phyloP scores from a whole-genome alignment of 805 yeast genomes.

The Brettanomyces sp. region DNA sequence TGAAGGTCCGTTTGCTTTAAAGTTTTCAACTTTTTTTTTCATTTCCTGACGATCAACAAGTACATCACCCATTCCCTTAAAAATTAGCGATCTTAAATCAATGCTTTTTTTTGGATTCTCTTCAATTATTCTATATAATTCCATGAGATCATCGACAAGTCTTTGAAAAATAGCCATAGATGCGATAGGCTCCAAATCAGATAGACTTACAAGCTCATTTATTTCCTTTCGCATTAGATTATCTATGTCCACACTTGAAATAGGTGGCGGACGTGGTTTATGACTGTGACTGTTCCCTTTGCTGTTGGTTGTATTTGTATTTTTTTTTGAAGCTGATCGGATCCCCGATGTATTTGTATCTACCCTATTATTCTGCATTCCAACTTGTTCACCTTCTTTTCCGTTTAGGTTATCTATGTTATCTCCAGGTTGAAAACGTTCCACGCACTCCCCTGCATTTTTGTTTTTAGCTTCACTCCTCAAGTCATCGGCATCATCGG shows the following conservation, averaged over 20 bases:
- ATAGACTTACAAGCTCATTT: constrained; percentile 10
- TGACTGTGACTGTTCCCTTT: neutral
- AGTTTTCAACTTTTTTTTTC: neutral
- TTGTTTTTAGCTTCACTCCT: neutral
- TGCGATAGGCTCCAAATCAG: constrained; percentile 18
- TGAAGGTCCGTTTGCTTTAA: neutral
- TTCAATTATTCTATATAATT: constrained; percentile 7
- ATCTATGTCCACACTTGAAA: constrained; percentile 22
- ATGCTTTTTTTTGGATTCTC: constrained; percentile 3
- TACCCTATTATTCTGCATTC: too few relatives aligned
- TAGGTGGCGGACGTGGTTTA: constrained; percentile 1
- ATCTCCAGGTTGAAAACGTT: neutral
- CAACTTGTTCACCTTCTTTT: neutral
- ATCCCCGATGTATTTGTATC: too few relatives aligned
- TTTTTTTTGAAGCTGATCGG: too few relatives aligned
- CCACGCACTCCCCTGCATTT: neutral
- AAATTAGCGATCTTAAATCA: constrained; percentile 9
- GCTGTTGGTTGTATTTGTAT: neutral
- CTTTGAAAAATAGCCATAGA: constrained; percentile 21
- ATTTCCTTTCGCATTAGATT: constrained; percentile 19
- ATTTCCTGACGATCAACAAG: constrained; percentile 1
- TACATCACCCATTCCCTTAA: constrained; percentile 5
- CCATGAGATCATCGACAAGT: constrained; percentile 17
- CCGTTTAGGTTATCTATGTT: too few relatives aligned
- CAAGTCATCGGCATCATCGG: constrained; percentile 3